phyloP scores from a whole-genome alignment of 345 rosid genomes.

The Noccaea caerulescens region DNA sequence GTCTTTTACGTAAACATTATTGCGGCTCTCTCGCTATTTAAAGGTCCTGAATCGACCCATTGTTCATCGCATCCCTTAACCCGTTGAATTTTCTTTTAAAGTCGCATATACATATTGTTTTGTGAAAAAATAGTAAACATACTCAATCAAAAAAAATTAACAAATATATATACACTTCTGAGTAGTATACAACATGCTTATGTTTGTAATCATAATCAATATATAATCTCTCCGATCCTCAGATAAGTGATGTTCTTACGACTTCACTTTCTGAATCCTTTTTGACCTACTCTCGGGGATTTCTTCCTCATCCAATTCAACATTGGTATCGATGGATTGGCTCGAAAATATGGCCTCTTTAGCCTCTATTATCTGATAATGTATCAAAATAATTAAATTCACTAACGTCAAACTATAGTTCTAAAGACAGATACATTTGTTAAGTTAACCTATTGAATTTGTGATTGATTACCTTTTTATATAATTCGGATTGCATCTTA shows the following conservation, averaged over 20 bases:
- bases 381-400: background rate
- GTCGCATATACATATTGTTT: too few species aligned
- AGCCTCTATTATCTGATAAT: slow-evolving; percentile 4
- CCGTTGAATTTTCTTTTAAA: too few species aligned
- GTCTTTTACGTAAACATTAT: too few species aligned
- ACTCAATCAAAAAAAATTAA: too few species aligned
- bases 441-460: background rate
- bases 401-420: background rate
- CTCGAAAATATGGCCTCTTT: background rate
- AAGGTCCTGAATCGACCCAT: too few species aligned
- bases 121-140: too few species aligned
- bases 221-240: slow-evolving; percentile 1
- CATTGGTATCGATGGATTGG: background rate
- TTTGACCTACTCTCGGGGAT: background rate
- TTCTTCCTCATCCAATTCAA: too few species aligned
- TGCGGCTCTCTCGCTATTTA: too few species aligned
- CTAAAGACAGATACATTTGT: background rate
- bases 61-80: too few species aligned
- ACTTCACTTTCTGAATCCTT: background rate
- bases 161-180: too few species aligned
- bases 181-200: background rate
- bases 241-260: background rate
- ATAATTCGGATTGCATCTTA: slow-evolving; percentile 18
- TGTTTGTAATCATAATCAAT: background rate
- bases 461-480: slow-evolving; percentile 19